Evolutionary conservation across 2,329 filamentous ascomycete species (phyloP).

Genomic region (Verticillium klebahnii): DNA sequence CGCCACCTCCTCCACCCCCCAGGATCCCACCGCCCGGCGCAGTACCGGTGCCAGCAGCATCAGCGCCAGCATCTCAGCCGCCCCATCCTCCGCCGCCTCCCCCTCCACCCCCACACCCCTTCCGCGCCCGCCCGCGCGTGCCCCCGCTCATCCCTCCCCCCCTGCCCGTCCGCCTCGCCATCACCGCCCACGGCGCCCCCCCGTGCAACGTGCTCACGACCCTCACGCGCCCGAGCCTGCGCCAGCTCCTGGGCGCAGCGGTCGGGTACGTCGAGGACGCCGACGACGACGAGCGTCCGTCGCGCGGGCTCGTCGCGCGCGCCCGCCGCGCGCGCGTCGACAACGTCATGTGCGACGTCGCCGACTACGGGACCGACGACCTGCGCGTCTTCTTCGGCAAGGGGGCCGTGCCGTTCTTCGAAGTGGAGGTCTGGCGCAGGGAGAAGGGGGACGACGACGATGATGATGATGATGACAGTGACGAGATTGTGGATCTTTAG

Average conservation of each 20-base stretch:
- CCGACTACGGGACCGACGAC: slow-evolving; percentile 21
- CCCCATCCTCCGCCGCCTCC: background rate
- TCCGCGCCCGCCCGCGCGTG: background rate
- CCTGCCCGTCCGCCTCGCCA: background rate
- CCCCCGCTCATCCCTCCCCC: background rate
- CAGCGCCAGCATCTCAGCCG: background rate
- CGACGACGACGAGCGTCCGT: background rate
- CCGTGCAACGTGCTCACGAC: background rate
- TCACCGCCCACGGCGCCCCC: background rate
- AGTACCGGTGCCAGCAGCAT: background rate
- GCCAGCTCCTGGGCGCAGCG: slow-evolving; percentile 11
- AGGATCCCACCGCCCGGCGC: background rate
- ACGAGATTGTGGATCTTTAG: background rate
- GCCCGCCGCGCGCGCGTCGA: slow-evolving; percentile 18
- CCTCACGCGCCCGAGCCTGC: slow-evolving; percentile 1
- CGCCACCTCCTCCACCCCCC: background rate
- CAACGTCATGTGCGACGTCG: slow-evolving; percentile 22
- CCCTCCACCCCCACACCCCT: background rate
- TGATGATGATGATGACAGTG: background rate
- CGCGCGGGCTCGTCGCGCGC: background rate
- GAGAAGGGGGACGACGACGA: background rate
- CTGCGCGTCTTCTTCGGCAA: slow-evolving; percentile 19
- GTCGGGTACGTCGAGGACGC: background rate
- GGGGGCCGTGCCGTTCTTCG: slow-evolving; percentile 19
- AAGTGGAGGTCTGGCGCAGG: slow-evolving; percentile 17